These are phyloP conservation scores for Xylaria sp. DNA, from an alignment of 2,329 filamentous ascomycete genomes.

Conservation along the genomic window DNA sequence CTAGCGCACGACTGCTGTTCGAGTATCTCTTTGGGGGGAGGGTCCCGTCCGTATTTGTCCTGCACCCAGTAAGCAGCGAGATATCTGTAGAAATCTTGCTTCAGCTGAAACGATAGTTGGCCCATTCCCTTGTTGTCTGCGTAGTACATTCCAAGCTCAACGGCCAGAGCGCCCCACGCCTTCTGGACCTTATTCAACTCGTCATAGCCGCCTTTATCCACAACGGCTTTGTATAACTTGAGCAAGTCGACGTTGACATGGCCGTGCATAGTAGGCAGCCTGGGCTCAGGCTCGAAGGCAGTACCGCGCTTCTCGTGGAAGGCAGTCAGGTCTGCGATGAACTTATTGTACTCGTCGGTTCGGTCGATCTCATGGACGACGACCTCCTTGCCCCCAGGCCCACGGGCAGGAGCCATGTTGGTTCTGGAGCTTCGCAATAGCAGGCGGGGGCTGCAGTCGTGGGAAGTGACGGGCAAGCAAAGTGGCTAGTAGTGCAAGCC, in stretches of 20 bases:
- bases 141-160: slow-evolving; percentile 75
- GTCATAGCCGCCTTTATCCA: slow-evolving; percentile 83
- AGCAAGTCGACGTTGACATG: slow-evolving; percentile 76
- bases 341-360: slow-evolving; percentile 76
- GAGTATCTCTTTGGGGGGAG: slow-evolving; percentile 85
- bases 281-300: slow-evolving; percentile 75
- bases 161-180: slow-evolving; percentile 80
- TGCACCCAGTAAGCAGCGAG: slow-evolving; percentile 86
- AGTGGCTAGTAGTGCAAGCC: slow-evolving; percentile 4
- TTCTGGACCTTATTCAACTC: slow-evolving; percentile 82
- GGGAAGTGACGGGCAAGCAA: not conserved
- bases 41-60: slow-evolving; percentile 76
- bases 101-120: slow-evolving; percentile 84
- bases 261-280: slow-evolving; percentile 69
- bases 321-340: slow-evolving; percentile 72
- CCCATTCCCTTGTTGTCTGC: slow-evolving; percentile 67
- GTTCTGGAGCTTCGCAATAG: slow-evolving; percentile 14
- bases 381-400: slow-evolving; percentile 38
- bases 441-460: not conserved
- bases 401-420: slow-evolving; percentile 41
- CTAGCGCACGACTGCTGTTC: slow-evolving; percentile 79
- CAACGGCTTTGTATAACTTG: slow-evolving; percentile 78
- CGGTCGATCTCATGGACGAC: slow-evolving; percentile 56
- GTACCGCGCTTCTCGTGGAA: slow-evolving; percentile 84
- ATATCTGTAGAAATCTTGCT: slow-evolving; percentile 89